Conservation (phyloP, 495 filamentous ascomycete species). For the Xylaria acuta region DNA sequence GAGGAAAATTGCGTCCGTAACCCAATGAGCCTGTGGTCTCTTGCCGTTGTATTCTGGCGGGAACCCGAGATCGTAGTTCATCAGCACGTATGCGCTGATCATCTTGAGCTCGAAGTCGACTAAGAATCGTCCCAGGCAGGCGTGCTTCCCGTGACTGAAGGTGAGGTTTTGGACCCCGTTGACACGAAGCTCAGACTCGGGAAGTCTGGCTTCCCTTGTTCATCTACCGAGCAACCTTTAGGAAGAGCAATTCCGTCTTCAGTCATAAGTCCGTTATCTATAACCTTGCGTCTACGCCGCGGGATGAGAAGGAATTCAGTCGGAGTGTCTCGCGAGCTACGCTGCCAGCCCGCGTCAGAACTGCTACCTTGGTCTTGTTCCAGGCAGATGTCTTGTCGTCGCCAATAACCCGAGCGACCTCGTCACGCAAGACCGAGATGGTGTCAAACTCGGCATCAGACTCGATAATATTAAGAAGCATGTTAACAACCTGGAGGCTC, state of each 20-base stretch:
- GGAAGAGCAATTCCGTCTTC: slow-evolving; percentile 45
- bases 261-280: slow-evolving; percentile 31
- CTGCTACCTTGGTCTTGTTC: slow-evolving; percentile 42
- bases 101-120: slow-evolving; percentile 51
- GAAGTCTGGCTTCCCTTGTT: slow-evolving; percentile 20
- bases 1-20: slow-evolving; percentile 40
- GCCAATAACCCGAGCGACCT: slow-evolving; percentile 31
- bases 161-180: slow-evolving; percentile 31
- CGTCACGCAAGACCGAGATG: slow-evolving; percentile 44
- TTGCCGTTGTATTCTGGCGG: slow-evolving; percentile 38
- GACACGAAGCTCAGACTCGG: slow-evolving; percentile 30
- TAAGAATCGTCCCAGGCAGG: slow-evolving; percentile 55
- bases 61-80: slow-evolving; percentile 51
- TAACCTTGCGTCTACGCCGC: slow-evolving; percentile 39
- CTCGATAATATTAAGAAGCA: slow-evolving; percentile 40
- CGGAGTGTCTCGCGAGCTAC: slow-evolving; percentile 51
- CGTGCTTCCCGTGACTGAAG: slow-evolving; percentile 55
- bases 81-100: slow-evolving; percentile 41
- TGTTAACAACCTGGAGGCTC: slow-evolving; percentile 31
- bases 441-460: slow-evolving; percentile 46
- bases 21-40: slow-evolving; percentile 40
- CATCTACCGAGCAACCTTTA: slow-evolving; percentile 34
- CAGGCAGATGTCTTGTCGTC: slow-evolving; percentile 30
- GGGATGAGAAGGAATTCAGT: slow-evolving; percentile 41
- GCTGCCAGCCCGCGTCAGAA: slow-evolving; percentile 48